Evolutionary conservation across 2,329 filamentous ascomycete genomes (phyloP), one percentile per base, ranked within the genome.

Genomic region (Ilyonectria mors-panacis): DNA sequence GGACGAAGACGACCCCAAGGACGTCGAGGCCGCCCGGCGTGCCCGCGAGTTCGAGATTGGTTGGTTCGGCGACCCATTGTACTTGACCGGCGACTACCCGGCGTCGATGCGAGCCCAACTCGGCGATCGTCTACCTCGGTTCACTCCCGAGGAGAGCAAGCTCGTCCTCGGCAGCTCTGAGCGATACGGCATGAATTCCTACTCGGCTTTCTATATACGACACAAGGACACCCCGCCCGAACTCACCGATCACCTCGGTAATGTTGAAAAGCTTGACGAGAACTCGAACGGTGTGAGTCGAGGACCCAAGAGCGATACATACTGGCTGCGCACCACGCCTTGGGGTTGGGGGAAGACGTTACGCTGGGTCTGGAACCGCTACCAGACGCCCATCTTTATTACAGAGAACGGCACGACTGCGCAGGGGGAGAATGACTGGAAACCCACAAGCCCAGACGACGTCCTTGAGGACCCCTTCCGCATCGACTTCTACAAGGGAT

Each of bases 141-240:
- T 83, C 58, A 83, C 81, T 0, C 74, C 76, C 15, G 81, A 82
- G 62, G 81, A 83, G 69, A 79, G 78, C 61, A 75, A 67, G n/a
- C 73, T 83, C 7, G 73, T 83, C 6, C 75, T 79, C 0, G 79
- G 80, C 1, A 81, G 79, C 63, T 81, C 79, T 2, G 78, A 81
- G 51, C 77, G 78, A 26, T 83, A 83, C 57, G 82, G 81, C 33
- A 83, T 83, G 80, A 83, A 84, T 69, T 82, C 80, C 15, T 84
- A 84, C 72, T 81, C 80, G 1, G 78, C 81, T 0, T 82, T 82
- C 48, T 83, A 77, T 37, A 75, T 81, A 15, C 76, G 73, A 6
- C 79, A 83, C 65, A 77, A 77, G 15, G 77, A 75, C 37, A 75
- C 65, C n/a, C 77, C 73, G 30, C 70, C 81, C 8, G 81, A 81